Percentiles rank a stretch among this genome's conserved stretches.
These are phyloP conservation scores for Hanseniaspora taiwanica DNA, from an alignment of 805 yeast species.

Conservation along the genomic window DNA sequence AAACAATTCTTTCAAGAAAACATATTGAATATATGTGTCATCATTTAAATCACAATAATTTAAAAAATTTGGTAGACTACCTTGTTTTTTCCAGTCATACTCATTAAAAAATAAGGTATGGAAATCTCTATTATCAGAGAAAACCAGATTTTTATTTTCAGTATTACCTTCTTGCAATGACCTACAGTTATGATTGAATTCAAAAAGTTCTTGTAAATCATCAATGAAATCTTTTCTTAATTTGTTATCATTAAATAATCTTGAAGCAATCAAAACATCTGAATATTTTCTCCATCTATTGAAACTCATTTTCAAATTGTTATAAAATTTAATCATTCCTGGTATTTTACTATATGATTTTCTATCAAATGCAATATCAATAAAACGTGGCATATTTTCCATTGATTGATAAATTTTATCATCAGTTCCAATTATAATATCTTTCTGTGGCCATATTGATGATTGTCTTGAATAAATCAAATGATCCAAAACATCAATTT, in stretches of 20 bases:
- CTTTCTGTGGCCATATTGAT: slow-evolving; percentile 30
- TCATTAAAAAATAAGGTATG: slow-evolving; percentile 11
- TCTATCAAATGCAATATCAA: slow-evolving; percentile 41
- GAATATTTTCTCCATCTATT: neutral
- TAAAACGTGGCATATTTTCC: slow-evolving; percentile 36
- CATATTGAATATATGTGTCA: slow-evolving; percentile 6
- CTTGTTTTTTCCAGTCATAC: slow-evolving; percentile 5
- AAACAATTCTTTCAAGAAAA: slow-evolving; percentile 13
- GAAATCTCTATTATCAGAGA: slow-evolving; percentile 19
- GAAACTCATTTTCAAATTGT: neutral
- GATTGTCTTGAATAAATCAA: slow-evolving; percentile 37
- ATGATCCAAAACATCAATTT: slow-evolving; percentile 55
- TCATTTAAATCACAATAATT: neutral
- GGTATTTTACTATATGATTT: slow-evolving; percentile 52
- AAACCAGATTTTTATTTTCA: slow-evolving; percentile 3
- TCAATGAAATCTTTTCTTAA: neutral
- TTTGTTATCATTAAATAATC: neutral
- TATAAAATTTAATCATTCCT: slow-evolving; percentile 46
- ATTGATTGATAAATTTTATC: slow-evolving; percentile 42
- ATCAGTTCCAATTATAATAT: slow-evolving; percentile 27
- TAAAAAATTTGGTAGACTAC: slow-evolving; percentile 6
- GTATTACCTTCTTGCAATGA: slow-evolving; percentile 5
- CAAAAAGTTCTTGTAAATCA: neutral
- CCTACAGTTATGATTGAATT: neutral
- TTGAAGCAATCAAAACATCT: neutral